phyloP scores from a whole-genome alignment of 2,329 filamentous ascomycete genomes.

The Diplodia seriata region DNA sequence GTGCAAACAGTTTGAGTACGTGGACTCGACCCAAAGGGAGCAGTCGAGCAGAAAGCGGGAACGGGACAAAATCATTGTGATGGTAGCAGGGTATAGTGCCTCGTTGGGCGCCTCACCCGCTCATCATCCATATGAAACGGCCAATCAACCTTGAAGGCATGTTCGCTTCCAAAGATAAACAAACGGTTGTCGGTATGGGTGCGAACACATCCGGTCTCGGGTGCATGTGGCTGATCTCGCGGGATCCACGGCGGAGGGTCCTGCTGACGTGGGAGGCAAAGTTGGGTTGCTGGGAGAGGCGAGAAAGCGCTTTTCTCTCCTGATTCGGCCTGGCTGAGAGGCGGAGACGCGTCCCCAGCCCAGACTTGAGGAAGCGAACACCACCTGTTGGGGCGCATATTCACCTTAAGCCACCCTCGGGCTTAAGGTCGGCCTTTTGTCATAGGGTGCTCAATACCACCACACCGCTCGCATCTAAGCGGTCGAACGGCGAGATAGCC shows the following conservation, averaged over 20 bases:
- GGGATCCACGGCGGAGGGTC: background rate
- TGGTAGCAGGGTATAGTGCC: background rate
- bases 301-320: background rate
- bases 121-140: background rate
- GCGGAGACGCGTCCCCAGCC: background rate
- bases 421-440: no score
- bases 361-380: background rate
- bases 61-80: background rate
- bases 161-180: background rate
- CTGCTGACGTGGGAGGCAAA: background rate
- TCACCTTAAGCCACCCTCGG: no score
- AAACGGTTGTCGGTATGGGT: background rate
- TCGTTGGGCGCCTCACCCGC: slow-evolving; percentile 10
- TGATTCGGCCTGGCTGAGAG: background rate
- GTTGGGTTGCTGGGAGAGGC: background rate
- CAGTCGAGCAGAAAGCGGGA: background rate
- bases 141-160: background rate
- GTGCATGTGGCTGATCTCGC: background rate
- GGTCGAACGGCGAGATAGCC: slow-evolving; percentile 12
- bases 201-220: background rate
- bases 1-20: background rate
- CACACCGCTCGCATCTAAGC: background rate
- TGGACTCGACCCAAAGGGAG: background rate
- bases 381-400: no score
- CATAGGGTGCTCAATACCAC: no score